These are phyloP conservation scores for Flagelloscypha sp. DNA, from an alignment of 768 basidiomycete species.

Conservation along the genomic window DNA sequence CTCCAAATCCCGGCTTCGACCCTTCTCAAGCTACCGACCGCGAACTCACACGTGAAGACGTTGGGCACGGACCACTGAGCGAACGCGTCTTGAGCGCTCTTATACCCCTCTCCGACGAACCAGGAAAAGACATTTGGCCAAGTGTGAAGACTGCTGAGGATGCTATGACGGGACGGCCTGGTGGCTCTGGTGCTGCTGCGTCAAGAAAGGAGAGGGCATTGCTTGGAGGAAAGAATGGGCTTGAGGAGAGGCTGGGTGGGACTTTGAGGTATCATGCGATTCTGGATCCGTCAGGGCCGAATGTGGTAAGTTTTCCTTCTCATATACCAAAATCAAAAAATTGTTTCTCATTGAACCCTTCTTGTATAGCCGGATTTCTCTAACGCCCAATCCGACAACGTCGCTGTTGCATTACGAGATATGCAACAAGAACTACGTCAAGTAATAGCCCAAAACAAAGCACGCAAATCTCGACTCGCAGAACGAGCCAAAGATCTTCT, in stretches of 20 bases:
- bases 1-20: constrained; percentile 6
- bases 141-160: constrained; percentile 80
- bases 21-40: too few species aligned
- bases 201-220: constrained; percentile 66
- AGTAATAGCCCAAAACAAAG: constrained; percentile 77
- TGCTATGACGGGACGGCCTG: constrained; percentile 76
- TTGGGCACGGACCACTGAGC: constrained; percentile 83
- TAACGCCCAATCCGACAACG: constrained; percentile 85
- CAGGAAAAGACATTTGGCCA: constrained; percentile 45
- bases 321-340: too few species aligned
- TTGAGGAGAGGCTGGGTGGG: constrained; percentile 68
- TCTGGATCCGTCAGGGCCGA: constrained; percentile 53
- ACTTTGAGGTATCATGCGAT: constrained; percentile 73
- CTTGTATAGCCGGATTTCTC: constrained; percentile 57
- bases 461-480: constrained; percentile 64
- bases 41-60: too few species aligned
- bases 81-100: constrained; percentile 76
- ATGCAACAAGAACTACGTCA: constrained; percentile 75
- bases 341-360: constrained; percentile 2
- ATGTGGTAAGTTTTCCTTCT: constrained; percentile 8
- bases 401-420: constrained; percentile 82
- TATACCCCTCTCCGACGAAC: constrained; percentile 56
- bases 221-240: constrained; percentile 74
- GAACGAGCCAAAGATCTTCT: constrained; percentile 78
- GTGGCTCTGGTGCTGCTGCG: constrained; percentile 71